Evolutionary conservation across 495 filamentous ascomycete species (phyloP), one percentile per base, ranked within the genome.

Genomic region (Penicillium longicatenatum): DNA sequence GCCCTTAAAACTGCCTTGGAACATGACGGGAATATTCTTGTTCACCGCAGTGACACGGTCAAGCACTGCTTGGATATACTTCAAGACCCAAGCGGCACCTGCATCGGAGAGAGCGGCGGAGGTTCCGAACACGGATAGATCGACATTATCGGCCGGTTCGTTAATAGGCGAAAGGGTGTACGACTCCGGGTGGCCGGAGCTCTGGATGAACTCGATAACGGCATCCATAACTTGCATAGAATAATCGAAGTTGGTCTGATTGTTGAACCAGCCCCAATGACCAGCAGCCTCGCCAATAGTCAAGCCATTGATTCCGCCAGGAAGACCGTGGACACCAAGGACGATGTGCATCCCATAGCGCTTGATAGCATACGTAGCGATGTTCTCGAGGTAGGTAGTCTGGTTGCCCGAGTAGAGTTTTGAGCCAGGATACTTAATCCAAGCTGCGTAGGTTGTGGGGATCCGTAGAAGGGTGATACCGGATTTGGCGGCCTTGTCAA

Each of bases 331-430:
- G 19, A 70, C 46, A 29, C 70, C 69, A 12, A 74, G 14, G 7
- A 74, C 57, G 37, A 74, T 55, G 24, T 68, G 71, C 71, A 72
- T 74, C 16, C 46, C 60, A 45, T 75, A 61, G 14, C 55, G 58
- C 12, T 45, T 41, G 41, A 70, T 71, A 0, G 71, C 69, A 42
- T 74, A 67, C 8, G 58, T 50, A 1, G 71, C 54, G 19, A 75
- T 70, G 6, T 57, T 39, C 14, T 54, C 55, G 1, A 75, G 55
- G 39, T 69, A 61, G 10, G 50, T 35, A 20, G 66, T 58, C 39
- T 72, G 68, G 42, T 69, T 56, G 0, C 70, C 72, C 6, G 58
- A 57, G 52, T 74, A 68, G 12, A 71, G 64, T 37, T 62, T 58
- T 2, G 68, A 72, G 19, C 72, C 72, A 0, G 70, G 68, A 0